Percentiles rank a stretch among this genome's conserved stretches.
These are phyloP conservation scores for Cercospora sp. DNA, from an alignment of 2,329 filamentous ascomycete species.

Conservation along the genomic window DNA sequence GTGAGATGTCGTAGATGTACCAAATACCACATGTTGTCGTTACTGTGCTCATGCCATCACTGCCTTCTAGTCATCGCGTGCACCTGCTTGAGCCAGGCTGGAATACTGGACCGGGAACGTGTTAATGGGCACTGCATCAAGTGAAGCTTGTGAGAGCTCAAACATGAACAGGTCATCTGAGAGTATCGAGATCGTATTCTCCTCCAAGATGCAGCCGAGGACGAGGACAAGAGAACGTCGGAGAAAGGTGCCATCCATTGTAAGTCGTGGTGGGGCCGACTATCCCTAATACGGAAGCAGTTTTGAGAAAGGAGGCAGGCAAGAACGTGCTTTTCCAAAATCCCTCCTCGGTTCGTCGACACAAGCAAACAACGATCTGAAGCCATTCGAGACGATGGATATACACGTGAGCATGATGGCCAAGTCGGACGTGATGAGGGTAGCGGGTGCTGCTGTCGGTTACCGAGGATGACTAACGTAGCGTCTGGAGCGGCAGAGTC, in stretches of 20 bases:
- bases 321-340: neutral
- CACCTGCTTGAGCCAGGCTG: neutral
- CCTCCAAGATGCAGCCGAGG: neutral
- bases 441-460: neutral
- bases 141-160: neutral
- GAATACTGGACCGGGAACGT: neutral
- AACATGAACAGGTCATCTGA: neutral
- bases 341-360: neutral
- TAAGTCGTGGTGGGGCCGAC: neutral
- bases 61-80: neutral
- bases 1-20: no score
- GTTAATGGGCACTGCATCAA: neutral
- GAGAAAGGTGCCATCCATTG: neutral
- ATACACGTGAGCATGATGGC: neutral
- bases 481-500: no score
- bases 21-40: no score
- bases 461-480: neutral
- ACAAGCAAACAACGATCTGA: neutral
- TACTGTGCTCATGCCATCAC: neutral
- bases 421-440: neutral
- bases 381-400: neutral
- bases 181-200: neutral
- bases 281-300: neutral
- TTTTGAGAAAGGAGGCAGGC: neutral
- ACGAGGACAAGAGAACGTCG: neutral